phyloP scores from a whole-genome alignment of 345 rosid species.

The Iberis pinnata region DNA sequence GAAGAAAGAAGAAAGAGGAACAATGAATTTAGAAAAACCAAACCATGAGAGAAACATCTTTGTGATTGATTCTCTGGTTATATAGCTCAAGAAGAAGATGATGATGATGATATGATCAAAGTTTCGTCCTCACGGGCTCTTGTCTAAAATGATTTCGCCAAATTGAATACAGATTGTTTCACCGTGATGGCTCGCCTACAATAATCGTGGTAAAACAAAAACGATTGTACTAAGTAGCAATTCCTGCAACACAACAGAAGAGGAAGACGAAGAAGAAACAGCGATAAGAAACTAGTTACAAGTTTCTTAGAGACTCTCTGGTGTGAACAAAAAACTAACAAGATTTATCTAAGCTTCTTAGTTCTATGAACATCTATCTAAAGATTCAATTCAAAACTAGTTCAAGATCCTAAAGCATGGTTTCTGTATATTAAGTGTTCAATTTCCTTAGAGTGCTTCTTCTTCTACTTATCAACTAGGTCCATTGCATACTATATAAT shows the following conservation, averaged over 20 bases:
- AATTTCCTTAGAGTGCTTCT: not conserved
- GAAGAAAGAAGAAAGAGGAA: not conserved
- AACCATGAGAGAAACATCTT: slow-evolving; percentile 32
- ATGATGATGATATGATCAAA: slow-evolving; percentile 28
- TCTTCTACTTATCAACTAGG: not conserved
- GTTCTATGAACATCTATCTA: slow-evolving; percentile 3
- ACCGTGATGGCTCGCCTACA: slow-evolving; percentile 37
- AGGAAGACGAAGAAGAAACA: slow-evolving; percentile 13
- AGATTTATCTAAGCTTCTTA: slow-evolving; percentile 7
- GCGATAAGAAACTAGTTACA: slow-evolving; percentile 12
- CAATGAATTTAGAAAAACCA: slow-evolving; percentile 35
- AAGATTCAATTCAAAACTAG: not conserved
- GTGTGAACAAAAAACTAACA: not conserved
- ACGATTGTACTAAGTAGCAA: slow-evolving; percentile 34
- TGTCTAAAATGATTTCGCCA: slow-evolving; percentile 27
- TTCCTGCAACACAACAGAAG: slow-evolving; percentile 30
- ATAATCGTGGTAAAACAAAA: slow-evolving; percentile 35
- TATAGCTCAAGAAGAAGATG: slow-evolving; percentile 14
- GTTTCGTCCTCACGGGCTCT: slow-evolving; percentile 20
- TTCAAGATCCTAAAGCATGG: too few species aligned
- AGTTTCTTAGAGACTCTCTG: slow-evolving; percentile 11
- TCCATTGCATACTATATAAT: slow-evolving; percentile 11
- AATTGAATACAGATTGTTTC: slow-evolving; percentile 26
- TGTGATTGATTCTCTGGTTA: slow-evolving; percentile 31
- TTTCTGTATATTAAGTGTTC: too few species aligned